phyloP scores from a whole-genome alignment of 176 grass and related monocot species.

The Eleusine coracana region DNA sequence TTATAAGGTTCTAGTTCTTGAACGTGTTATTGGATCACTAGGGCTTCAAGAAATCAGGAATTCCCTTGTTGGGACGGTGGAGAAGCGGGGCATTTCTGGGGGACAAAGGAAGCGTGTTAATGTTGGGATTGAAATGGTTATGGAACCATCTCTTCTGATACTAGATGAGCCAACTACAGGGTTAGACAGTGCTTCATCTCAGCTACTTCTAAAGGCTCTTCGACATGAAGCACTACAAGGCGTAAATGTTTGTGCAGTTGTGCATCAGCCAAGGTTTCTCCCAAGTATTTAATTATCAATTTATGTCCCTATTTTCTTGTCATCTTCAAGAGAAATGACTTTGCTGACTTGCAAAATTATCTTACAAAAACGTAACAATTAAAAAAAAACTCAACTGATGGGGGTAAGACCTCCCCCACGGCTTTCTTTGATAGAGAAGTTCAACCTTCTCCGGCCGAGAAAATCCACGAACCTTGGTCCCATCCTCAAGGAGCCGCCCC shows the following conservation, averaged over 20 bases:
- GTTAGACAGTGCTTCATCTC: slow-evolving; percentile 87
- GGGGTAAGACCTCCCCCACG: too few relatives aligned
- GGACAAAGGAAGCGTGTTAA: slow-evolving; percentile 89
- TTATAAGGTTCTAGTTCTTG: slow-evolving; percentile 64
- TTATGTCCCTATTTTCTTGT: slow-evolving; percentile 13
- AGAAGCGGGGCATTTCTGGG: slow-evolving; percentile 83
- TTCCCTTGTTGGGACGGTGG: slow-evolving; percentile 86
- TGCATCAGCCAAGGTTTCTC: slow-evolving; percentile 84
- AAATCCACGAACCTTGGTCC: too few relatives aligned
- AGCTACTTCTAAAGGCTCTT: slow-evolving; percentile 74
- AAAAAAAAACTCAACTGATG: too few relatives aligned
- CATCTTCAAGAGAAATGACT: slow-evolving; percentile 30
- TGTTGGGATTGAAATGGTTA: slow-evolving; percentile 88
- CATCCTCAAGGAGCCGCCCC: too few relatives aligned
- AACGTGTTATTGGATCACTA: slow-evolving; percentile 75
- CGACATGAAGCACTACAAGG: slow-evolving; percentile 77
- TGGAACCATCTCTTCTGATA: slow-evolving; percentile 88
- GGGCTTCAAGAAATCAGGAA: slow-evolving; percentile 75
- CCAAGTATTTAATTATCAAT: slow-evolving; percentile 13
- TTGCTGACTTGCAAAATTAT: slow-evolving; percentile 12
- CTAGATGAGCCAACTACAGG: slow-evolving; percentile 89
- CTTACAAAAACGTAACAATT: background rate
- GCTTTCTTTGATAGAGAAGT: too few relatives aligned
- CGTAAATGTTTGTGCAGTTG: slow-evolving; percentile 72
- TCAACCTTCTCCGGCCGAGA: too few relatives aligned